Conservation (phyloP, 2,329 filamentous ascomycete species). For the Paraphoma sp. region DNA sequence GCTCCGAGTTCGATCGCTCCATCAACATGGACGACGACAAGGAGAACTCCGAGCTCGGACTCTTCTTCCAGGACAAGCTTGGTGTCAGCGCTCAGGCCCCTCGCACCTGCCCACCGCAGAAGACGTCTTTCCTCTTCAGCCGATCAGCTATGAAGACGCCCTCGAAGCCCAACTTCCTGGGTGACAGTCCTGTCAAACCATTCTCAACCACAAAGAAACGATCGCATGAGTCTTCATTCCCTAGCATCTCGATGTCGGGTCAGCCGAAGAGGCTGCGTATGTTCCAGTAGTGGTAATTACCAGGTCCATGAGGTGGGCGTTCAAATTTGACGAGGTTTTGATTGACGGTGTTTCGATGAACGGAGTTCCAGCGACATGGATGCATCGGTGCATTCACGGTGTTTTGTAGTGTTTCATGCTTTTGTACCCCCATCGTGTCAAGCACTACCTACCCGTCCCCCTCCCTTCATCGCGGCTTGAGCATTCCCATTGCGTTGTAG, state of each 20-base stretch:
- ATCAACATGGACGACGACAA: slow-evolving; percentile 31
- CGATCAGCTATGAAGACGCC: slow-evolving; percentile 59
- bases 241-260: slow-evolving; percentile 22
- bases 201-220: slow-evolving; percentile 33
- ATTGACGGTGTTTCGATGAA: neutral
- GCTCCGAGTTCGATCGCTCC: slow-evolving; percentile 37
- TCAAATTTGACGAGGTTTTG: neutral
- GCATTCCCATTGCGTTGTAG: slow-evolving; percentile 22
- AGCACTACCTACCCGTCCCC: neutral
- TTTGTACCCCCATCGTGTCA: neutral
- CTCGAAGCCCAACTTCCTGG: slow-evolving; percentile 54
- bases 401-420: neutral
- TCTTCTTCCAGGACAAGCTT: slow-evolving; percentile 52
- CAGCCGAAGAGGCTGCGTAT: slow-evolving; percentile 37
- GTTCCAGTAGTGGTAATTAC: slow-evolving; percentile 13
- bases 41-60: slow-evolving; percentile 46
- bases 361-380: neutral
- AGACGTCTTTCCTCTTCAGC: slow-evolving; percentile 32
- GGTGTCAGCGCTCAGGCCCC: slow-evolving; percentile 47
- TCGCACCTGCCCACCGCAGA: slow-evolving; percentile 41
- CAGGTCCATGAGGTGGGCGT: slow-evolving; percentile 1
- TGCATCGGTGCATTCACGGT: neutral
- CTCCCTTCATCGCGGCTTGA: slow-evolving; percentile 22
- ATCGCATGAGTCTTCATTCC: slow-evolving; percentile 20
- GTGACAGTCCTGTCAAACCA: slow-evolving; percentile 30